Evolutionary conservation across 1,284 basidiomycete species (phyloP).

Genomic region (Austropuccinia psidii): DNA sequence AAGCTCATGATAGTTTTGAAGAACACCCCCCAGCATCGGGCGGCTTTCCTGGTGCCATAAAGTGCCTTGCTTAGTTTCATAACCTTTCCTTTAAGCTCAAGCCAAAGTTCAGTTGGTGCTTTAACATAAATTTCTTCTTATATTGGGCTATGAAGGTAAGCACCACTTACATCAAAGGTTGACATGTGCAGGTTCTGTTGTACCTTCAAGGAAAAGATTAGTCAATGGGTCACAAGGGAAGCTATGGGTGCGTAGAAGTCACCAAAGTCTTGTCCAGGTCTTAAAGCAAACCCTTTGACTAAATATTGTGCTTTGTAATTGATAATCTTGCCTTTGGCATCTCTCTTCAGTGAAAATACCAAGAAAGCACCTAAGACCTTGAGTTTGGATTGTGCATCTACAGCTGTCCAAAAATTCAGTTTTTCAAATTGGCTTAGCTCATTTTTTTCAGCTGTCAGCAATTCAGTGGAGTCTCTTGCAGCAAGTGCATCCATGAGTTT

Average conservation of each 20-base stretch:
- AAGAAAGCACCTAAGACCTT: not conserved
- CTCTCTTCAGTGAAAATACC: not conserved
- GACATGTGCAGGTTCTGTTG: not conserved
- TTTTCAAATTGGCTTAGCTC: too few species aligned
- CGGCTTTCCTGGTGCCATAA: too few species aligned
- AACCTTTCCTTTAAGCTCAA: not conserved
- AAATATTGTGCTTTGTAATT: not conserved
- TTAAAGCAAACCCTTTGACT: not conserved
- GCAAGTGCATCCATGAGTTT: too few species aligned
- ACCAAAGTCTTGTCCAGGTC: not conserved
- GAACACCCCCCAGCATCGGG: too few species aligned
- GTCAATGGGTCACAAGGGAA: not conserved
- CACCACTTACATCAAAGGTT: not conserved
- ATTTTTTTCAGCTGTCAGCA: too few species aligned
- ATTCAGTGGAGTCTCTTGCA: too few species aligned
- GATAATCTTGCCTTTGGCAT: not conserved
- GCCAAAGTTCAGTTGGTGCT: not conserved
- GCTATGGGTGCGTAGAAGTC: not conserved
- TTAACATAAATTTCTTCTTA: not conserved
- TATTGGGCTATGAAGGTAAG: not conserved
- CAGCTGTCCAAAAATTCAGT: not conserved
- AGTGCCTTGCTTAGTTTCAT: not conserved
- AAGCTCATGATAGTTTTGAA: not conserved
- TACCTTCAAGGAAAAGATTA: not conserved
- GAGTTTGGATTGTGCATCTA: not conserved